Percentiles rank a stretch among this genome's conserved stretches.
Conservation (phyloP, 176 grass and related monocot species). For the Raddia guianensis region DNA sequence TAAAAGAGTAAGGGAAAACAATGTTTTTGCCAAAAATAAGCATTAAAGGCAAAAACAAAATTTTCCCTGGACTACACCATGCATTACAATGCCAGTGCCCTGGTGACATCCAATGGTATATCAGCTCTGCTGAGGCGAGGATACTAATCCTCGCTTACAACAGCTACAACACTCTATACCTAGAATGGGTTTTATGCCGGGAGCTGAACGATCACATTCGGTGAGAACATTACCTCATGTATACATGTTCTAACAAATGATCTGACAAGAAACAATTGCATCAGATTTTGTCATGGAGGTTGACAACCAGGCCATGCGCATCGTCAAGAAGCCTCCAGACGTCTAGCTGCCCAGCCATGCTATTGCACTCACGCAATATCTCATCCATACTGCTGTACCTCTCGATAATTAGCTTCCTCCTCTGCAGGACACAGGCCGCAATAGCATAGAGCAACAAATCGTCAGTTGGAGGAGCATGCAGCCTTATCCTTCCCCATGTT, state of each 20-base stretch:
- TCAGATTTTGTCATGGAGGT: slow-evolving; percentile 89
- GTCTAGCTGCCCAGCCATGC: slow-evolving; percentile 85
- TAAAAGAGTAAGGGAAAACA: slow-evolving; percentile 27
- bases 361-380: slow-evolving; percentile 82
- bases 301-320: slow-evolving; percentile 80
- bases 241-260: slow-evolving; percentile 35
- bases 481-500: slow-evolving; percentile 78
- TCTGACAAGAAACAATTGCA: slow-evolving; percentile 29
- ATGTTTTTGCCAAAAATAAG: slow-evolving; percentile 16
- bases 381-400: slow-evolving; percentile 94
- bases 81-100: slow-evolving; percentile 31
- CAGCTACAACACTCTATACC: slow-evolving; percentile 41
- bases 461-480: slow-evolving; percentile 80
- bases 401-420: slow-evolving; percentile 89
- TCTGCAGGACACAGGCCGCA: slow-evolving; percentile 87
- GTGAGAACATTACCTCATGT: slow-evolving; percentile 42
- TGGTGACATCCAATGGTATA: slow-evolving; percentile 15
- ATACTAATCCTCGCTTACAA: slow-evolving; percentile 39
- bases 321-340: slow-evolving; percentile 93
- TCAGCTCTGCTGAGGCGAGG: slow-evolving; percentile 25
- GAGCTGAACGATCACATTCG: slow-evolving; percentile 27
- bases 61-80: slow-evolving; percentile 23
- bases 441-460: slow-evolving; percentile 93
- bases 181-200: slow-evolving; percentile 41
- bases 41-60: slow-evolving; percentile 36